Percentiles rank a stretch among this genome's conserved stretches.
Evolutionary conservation across 495 filamentous ascomycete species (phyloP).

Genomic region (Trichoderma orchidacearum): DNA sequence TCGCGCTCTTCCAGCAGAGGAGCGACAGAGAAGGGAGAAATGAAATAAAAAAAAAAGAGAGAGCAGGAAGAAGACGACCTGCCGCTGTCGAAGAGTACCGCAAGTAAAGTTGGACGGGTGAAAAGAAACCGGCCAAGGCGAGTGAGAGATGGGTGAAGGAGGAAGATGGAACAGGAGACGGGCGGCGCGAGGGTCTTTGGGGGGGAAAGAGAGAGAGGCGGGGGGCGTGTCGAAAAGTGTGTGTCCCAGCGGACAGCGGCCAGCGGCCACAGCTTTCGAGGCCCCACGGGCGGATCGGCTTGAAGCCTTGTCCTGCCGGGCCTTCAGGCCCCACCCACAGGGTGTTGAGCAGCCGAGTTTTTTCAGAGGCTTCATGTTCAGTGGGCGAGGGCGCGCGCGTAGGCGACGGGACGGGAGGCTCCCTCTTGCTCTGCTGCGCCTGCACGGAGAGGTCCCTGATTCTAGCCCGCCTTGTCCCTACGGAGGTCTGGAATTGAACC

Average conservation of each 20-base stretch:
- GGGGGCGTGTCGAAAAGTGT: not conserved
- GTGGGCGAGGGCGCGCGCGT: no score
- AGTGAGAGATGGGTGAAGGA: not conserved
- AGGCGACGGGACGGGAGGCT: no score
- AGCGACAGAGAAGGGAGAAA: no score
- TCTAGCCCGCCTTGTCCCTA: no score
- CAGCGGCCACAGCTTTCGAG: not conserved
- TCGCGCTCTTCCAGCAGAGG: not conserved
- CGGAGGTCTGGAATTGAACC: no score
- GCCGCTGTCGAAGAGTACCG: no score
- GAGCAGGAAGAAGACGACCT: no score
- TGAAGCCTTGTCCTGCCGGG: not conserved
- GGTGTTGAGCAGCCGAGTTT: not conserved
- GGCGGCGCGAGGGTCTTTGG: not conserved
- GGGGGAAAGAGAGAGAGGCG: not conserved
- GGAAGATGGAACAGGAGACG: conserved; percentile 1
- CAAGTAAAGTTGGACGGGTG: not conserved
- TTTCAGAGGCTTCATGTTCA: not conserved
- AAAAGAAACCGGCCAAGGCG: not conserved
- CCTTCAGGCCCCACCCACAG: not conserved
- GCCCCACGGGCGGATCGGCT: not conserved
- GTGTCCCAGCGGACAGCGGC: not conserved
- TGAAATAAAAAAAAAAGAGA: no score
- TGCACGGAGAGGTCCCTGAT: no score
- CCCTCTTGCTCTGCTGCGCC: no score